Base-by-base conservation (phyloP, 2,329 filamentous ascomycete genomes). In the Talaromyces pinophilus region DNA sequence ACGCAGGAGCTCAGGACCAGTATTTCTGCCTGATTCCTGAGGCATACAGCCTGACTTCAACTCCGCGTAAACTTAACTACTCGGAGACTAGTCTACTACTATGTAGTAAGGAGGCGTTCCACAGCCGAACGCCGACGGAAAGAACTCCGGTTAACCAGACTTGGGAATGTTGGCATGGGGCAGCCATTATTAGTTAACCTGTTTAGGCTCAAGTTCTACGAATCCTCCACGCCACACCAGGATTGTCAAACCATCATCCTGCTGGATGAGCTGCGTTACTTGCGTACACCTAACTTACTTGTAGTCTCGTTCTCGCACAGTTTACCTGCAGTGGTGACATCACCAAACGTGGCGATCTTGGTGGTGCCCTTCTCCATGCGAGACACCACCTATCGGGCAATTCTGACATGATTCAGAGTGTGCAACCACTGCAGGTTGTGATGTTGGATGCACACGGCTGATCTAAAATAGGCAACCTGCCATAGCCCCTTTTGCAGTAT, bases 21-120 rank as follows among this genome's bases (percentile, higher is more conserved):
- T 3, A 5, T 55, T 19, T 11, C 8, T 35, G 52, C 52, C 52
- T 60, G 46, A 17, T 63, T 17, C 22, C 52, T 63, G 19, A 67
- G 60, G 60, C 60, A 57, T 2, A 13, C 7, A 63, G 8, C 25
- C 25, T 28, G 25, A 28, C 42, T 8, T 42, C 15, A n/a, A 35
- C 46, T 52, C 48, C 48, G 6, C 48, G 11, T 2, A 15, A 10
- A 38, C 11, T 15, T 38, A 15, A 15, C 35, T 15, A 13, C 35
- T 38, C 13, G 3, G 1, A 38, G 35, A 38, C 35, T 38, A 42
- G 7, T 6, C 5, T 42, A 42, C 40, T 42, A 19, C 19, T 19
- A 19, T 19, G 19, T 19, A 19, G 19, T 19, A 48, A 22, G n/a
- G 22, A 13, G 19, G 50, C 5, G 48, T 50, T 8, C 46, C 46